Evolutionary conservation across 2,329 filamentous ascomycete species (phyloP).

Genomic region (Emergomyces pasteurianus): DNA sequence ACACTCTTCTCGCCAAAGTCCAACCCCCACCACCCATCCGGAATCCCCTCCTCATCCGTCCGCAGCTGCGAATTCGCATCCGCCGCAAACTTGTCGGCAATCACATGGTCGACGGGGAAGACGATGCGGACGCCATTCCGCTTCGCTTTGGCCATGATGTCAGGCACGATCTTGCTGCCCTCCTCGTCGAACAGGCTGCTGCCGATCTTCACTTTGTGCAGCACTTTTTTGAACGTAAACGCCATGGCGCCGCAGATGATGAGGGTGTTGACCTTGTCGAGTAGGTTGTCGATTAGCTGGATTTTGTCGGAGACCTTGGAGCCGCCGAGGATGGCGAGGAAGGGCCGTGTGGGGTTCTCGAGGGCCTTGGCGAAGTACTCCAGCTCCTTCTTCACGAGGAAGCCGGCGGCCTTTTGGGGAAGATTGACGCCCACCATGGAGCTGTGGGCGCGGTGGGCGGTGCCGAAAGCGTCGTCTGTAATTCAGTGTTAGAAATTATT

Average conservation of each 20-base stretch:
- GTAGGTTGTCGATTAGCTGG: slow-evolving; percentile 96
- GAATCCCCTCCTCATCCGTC: slow-evolving; percentile 78
- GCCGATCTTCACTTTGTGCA: slow-evolving; percentile 80
- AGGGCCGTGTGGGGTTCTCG: slow-evolving; percentile 83
- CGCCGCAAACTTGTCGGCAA: slow-evolving; percentile 83
- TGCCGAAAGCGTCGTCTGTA: slow-evolving; percentile 92
- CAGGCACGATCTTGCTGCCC: slow-evolving; percentile 78
- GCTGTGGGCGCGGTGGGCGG: slow-evolving; percentile 94
- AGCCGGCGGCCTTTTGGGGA: slow-evolving; percentile 91
- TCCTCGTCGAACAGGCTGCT: slow-evolving; percentile 87
- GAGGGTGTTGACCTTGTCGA: slow-evolving; percentile 94
- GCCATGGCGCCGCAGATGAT: slow-evolving; percentile 98
- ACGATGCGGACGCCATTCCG: slow-evolving; percentile 91
- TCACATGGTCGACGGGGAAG: slow-evolving; percentile 89
- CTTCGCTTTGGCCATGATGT: slow-evolving; percentile 91
- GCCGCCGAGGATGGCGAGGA: slow-evolving; percentile 95
- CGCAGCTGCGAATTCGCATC: slow-evolving; percentile 72
- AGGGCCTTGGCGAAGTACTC: slow-evolving; percentile 98
- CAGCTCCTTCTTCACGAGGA: slow-evolving; percentile 99
- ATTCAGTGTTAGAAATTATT: not conserved
- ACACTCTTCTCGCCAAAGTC: slow-evolving; percentile 86
- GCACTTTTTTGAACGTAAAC: slow-evolving; percentile 99
- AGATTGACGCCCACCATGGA: slow-evolving; percentile 98
- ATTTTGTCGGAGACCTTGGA: slow-evolving; percentile 99
- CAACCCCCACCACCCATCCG: slow-evolving; percentile 95